Base-by-base conservation (phyloP, 306 rosid species). In the Sindora glabra region DNA sequence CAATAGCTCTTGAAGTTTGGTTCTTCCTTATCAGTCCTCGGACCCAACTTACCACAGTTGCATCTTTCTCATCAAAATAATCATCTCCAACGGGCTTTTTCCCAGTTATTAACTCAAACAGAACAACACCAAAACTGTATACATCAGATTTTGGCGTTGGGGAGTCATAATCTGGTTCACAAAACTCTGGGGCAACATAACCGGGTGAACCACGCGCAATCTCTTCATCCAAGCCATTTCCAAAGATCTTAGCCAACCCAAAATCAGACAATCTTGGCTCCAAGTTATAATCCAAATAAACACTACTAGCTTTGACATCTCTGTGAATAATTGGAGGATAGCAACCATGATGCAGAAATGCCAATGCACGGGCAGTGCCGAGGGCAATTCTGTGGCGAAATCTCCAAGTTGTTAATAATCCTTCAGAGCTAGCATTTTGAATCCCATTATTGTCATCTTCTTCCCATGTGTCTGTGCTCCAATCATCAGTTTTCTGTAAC, bases 381-480 rank as follows among this genome's bases (percentile, higher is more conserved):
- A 94, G 84, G 2, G 99, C 94, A 0, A 94, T 89, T 42, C 80
- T 86, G 83, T 94, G 99, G 21, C 95, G 90, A 48, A 94, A 94
- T 65, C 77, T 72, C 97, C 99, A 94, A 8, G 89, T 76, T 62
- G 91, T 86, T 68, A 89, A 70, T 53, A 74, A 54, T 21, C 95
- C 95, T 75, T 89, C 97, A 64, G 94, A 84, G 19, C 94, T 82
- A 61, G 75, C 85, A 63, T 86, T 83, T 61, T 79, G 89, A 55
- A 89, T 86, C 15, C 84, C 95, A 65, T 69, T 74, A 41, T 65
- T 72, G 37, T 79, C 79, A 11, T 74, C 77, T 65, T 86, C 95
- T 56, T 92, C 95, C 99, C 95, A 88, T 17, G 96, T 83, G 45
- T 92, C 96, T n/a, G 89, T 78, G 83, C 92, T 86, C 98, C 96